Evolutionary conservation across 768 basidiomycete species (phyloP).

Genomic region (Agaricus subrufescens): DNA sequence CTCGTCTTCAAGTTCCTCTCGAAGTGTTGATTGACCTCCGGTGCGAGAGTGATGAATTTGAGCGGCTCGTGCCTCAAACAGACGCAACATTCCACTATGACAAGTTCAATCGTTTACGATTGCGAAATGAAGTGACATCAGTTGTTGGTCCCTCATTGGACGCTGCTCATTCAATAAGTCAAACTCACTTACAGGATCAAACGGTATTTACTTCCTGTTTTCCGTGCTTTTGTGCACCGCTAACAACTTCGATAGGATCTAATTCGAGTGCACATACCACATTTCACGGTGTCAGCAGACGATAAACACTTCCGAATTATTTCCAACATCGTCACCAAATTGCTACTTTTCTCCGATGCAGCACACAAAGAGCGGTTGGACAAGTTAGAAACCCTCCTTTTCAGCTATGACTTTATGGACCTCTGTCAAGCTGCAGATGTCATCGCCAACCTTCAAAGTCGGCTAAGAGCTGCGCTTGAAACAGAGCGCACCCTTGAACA

Average conservation of each 20-base stretch:
- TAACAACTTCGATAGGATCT: slow-evolving; percentile 54
- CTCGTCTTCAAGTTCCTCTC: slow-evolving; percentile 68
- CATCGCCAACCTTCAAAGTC: slow-evolving; percentile 66
- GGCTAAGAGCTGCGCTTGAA: slow-evolving; percentile 61
- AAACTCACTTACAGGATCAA: slow-evolving; percentile 30
- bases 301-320: slow-evolving; percentile 80
- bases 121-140: slow-evolving; percentile 67
- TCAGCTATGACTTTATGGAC: slow-evolving; percentile 87
- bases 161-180: slow-evolving; percentile 18
- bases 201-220: slow-evolving; percentile 20
- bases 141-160: slow-evolving; percentile 31
- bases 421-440: slow-evolving; percentile 65
- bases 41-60: slow-evolving; percentile 78
- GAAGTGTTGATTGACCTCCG: slow-evolving; percentile 86
- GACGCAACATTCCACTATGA: slow-evolving; percentile 85
- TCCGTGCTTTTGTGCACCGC: background rate
- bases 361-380: slow-evolving; percentile 75
- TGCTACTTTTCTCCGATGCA: slow-evolving; percentile 88
- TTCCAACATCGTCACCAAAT: slow-evolving; percentile 80
- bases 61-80: slow-evolving; percentile 87
- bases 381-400: slow-evolving; percentile 75
- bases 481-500: slow-evolving; percentile 37
- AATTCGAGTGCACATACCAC: slow-evolving; percentile 74
- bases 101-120: slow-evolving; percentile 88
- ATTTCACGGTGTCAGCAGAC: slow-evolving; percentile 82